Evolutionary conservation across 192 early-diverging fungal genomes (phyloP).

Genomic region (Dimargaris verticillata): DNA sequence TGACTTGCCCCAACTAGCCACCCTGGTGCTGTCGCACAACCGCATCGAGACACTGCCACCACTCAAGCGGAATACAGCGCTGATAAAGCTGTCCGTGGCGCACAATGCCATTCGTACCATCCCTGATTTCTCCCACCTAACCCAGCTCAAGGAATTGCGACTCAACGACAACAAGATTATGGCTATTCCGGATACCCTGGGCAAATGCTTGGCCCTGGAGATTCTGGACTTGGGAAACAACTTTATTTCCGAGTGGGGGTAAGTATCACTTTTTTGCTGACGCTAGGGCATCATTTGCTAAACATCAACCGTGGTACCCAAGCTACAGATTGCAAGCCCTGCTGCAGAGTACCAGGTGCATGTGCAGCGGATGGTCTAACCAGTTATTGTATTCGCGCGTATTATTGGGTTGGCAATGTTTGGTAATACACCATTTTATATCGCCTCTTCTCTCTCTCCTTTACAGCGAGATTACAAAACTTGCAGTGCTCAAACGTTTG

Average conservation of each 20-base stretch:
- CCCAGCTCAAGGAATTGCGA: constrained; percentile 49
- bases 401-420: neutral
- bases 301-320: no score
- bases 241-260: constrained; percentile 36
- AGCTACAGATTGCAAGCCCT: no score
- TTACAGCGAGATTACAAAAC: constrained; percentile 32
- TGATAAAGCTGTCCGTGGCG: constrained; percentile 60
- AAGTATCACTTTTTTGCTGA: neutral
- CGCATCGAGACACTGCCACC: constrained; percentile 35
- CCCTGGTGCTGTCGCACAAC: constrained; percentile 71
- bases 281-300: no score
- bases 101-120: constrained; percentile 52
- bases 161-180: constrained; percentile 60
- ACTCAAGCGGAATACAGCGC: constrained; percentile 34
- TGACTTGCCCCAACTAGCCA: constrained; percentile 40
- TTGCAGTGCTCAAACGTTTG: constrained; percentile 32
- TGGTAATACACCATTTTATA: neutral
- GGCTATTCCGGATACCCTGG: constrained; percentile 36
- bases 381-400: neutral
- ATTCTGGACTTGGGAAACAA: constrained; percentile 64
- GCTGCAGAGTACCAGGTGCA: no score
- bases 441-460: neutral
- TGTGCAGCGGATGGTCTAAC: no score
- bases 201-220: constrained; percentile 35
- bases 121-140: constrained; percentile 42